Percentiles rank a stretch among this genome's conserved stretches.
Evolutionary conservation across 73 alveolate species (phyloP).

Genomic region (Paramecium primaurelia): DNA sequence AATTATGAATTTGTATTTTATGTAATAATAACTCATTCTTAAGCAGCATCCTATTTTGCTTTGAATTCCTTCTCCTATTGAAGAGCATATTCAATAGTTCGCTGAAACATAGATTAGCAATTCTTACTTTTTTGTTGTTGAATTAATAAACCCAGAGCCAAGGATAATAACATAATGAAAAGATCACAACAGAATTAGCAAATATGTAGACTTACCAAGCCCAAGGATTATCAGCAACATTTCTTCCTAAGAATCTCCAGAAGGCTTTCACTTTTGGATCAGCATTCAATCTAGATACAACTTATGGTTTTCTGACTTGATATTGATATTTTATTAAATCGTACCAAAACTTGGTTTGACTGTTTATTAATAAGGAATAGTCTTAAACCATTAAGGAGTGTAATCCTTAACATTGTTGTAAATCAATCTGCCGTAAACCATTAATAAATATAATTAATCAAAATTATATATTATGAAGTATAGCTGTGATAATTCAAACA

Average conservation of each 20-base stretch:
- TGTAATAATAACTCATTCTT: not conserved
- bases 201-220: slow-evolving; percentile 49
- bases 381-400: slow-evolving; percentile 63
- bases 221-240: slow-evolving; percentile 47
- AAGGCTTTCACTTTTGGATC: slow-evolving; percentile 42
- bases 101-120: not conserved
- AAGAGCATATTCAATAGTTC: slow-evolving; percentile 12
- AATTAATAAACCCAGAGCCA: slow-evolving; percentile 42
- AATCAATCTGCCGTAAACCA: slow-evolving; percentile 60
- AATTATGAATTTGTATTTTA: not conserved
- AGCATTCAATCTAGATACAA: slow-evolving; percentile 53
- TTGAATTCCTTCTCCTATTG: slow-evolving; percentile 8
- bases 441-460: not conserved
- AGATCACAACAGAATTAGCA: not conserved
- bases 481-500: slow-evolving; percentile 15
- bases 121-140: not conserved
- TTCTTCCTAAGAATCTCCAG: slow-evolving; percentile 51
- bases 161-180: slow-evolving; percentile 21
- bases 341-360: slow-evolving; percentile 58
- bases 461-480: not conserved
- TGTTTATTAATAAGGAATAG: slow-evolving; percentile 54
- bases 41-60: not conserved
- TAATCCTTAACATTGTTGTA: slow-evolving; percentile 50
- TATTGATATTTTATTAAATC: not conserved
- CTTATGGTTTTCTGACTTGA: slow-evolving; percentile 49